Conservation (phyloP, 164 flowering plant species). For the Cinnamomum micranthum region DNA sequence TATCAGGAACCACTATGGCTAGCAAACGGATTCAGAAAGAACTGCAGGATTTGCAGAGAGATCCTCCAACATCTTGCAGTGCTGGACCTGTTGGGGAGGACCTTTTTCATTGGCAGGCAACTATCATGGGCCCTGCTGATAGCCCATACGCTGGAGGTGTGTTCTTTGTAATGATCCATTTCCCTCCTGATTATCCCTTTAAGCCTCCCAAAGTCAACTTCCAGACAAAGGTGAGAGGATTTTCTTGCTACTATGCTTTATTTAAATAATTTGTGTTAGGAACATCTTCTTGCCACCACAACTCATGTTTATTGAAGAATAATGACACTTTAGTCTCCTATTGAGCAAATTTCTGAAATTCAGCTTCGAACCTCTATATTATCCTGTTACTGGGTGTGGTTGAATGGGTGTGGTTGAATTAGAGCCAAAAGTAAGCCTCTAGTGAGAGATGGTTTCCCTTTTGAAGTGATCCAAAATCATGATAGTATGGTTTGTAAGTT, state of each 20-base stretch:
- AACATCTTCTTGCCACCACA: not conserved
- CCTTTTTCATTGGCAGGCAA: conserved; percentile 32
- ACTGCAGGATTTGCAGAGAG: conserved; percentile 31
- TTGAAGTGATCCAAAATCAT: too few species aligned
- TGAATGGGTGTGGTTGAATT: too few species aligned
- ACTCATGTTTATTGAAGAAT: too few species aligned
- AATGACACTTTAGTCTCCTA: too few species aligned
- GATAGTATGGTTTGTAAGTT: too few species aligned
- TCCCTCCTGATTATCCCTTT: conserved; percentile 32
- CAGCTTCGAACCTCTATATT: too few species aligned
- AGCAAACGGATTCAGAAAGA: conserved; percentile 30
- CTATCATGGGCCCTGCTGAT: conserved; percentile 29
- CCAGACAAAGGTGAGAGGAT: conserved; percentile 22
- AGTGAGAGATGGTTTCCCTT: too few species aligned
- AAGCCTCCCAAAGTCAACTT: conserved; percentile 34
- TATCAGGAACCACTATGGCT: conserved; percentile 21
- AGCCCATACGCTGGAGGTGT: conserved; percentile 29
- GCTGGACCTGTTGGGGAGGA: conserved; percentile 30
- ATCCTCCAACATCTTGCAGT: conserved; percentile 30
- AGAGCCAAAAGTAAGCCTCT: too few species aligned
- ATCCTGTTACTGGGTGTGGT: too few species aligned
- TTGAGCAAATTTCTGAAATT: too few species aligned
- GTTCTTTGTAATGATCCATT: conserved; percentile 28
- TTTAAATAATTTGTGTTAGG: not conserved
- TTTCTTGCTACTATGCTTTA: not conserved